A percentile compares a stretch with the other conserved stretches of the same genome.
Conservation (phyloP, 2,329 filamentous ascomycete species). For the Aspergillus niger region DNA sequence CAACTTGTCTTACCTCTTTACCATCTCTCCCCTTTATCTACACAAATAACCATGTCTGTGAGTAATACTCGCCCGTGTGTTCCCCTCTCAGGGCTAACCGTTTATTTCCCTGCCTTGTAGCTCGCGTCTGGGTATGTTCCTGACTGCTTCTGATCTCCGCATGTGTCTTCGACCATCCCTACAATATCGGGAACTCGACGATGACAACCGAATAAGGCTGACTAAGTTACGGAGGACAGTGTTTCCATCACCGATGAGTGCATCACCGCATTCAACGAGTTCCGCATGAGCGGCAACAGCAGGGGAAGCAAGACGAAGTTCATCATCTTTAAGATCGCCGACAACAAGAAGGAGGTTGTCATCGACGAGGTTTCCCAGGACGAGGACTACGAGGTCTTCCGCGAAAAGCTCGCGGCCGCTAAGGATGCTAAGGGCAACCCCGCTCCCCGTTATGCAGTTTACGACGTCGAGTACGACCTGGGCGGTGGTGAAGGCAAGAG, state of each 20-base stretch:
- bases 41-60: constrained; percentile 38
- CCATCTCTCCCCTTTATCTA: constrained; percentile 23
- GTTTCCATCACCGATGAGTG: constrained; percentile 51
- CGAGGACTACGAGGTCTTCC: constrained; percentile 52
- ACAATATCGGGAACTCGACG: not conserved
- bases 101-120: constrained; percentile 24
- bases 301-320: constrained; percentile 44
- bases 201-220: constrained; percentile 18
- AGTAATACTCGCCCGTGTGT: constrained; percentile 18
- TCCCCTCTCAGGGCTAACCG: not conserved
- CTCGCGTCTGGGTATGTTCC: constrained; percentile 40
- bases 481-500: constrained; percentile 51
- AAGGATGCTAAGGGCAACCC: constrained; percentile 47
- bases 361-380: constrained; percentile 50
- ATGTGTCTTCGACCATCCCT: not conserved
- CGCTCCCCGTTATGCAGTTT: constrained; percentile 52
- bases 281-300: constrained; percentile 47
- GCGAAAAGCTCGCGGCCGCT: constrained; percentile 46
- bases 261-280: constrained; percentile 49
- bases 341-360: constrained; percentile 53
- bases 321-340: constrained; percentile 56
- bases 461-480: constrained; percentile 54
- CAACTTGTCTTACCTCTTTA: constrained; percentile 15
- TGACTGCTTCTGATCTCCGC: constrained; percentile 4
- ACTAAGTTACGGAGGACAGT: constrained; percentile 33